Evolutionary conservation across 108 stramenopile species (phyloP).

Genomic region (Skeletonema costatum): DNA sequence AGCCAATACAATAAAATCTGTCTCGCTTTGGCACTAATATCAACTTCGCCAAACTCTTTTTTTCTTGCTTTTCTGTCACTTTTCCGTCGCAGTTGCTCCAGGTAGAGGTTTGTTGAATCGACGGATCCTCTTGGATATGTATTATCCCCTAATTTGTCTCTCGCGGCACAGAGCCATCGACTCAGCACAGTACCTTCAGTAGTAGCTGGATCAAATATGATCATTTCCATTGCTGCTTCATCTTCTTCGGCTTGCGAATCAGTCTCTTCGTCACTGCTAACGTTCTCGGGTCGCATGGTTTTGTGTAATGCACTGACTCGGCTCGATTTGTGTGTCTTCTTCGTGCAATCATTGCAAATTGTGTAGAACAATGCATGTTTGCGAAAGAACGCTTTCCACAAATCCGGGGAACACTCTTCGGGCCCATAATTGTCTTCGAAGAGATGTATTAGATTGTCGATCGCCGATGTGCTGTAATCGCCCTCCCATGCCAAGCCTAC

Average conservation of each 20-base stretch:
- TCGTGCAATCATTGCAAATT: conserved; percentile 64
- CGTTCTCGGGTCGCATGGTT: conserved; percentile 67
- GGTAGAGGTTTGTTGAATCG: conserved; percentile 57
- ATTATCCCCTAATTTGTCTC: conserved; percentile 63
- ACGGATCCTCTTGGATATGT: conserved; percentile 55
- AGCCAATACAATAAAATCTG: not conserved
- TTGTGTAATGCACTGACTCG: conserved; percentile 41
- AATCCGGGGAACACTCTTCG: conserved; percentile 60
- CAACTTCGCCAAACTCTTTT: not conserved
- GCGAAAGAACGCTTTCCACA: conserved; percentile 89
- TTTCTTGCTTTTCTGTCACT: not conserved
- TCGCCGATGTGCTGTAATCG: conserved; percentile 66
- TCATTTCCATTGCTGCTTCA: conserved; percentile 67
- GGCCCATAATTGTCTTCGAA: conserved; percentile 68
- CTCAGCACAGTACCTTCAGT: conserved; percentile 77
- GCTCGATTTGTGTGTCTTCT: conserved; percentile 47
- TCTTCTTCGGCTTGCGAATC: conserved; percentile 32
- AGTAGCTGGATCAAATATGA: conserved; percentile 66
- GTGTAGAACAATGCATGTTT: conserved; percentile 77
- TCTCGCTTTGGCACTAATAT: not conserved
- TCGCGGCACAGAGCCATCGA: conserved; percentile 80
- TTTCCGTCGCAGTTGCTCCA: conserved; percentile 49
- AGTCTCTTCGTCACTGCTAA: conserved; percentile 69
- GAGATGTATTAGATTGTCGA: conserved; percentile 68
- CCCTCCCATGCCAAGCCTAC: conserved; percentile 58